Evolutionary conservation across 345 rosid genomes (phyloP), one percentile per base, ranked within the genome.

Genomic region (Hibiscus mutabilis): DNA sequence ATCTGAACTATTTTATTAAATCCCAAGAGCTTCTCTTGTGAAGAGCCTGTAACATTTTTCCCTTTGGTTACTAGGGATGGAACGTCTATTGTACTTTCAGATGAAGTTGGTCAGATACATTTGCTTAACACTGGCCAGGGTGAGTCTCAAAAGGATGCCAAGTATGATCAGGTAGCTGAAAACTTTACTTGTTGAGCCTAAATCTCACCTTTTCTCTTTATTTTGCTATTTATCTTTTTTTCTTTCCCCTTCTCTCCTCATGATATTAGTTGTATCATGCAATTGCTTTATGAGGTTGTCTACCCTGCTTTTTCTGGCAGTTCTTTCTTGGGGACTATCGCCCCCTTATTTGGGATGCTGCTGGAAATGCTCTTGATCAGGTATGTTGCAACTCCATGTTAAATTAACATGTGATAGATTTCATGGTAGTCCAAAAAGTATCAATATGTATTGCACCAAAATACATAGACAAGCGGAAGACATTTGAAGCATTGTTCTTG

Each of bases 291-390:
- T 73, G 68, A 47, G 65, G 64, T 77, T 64, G 57, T 66, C 60
- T 67, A 25, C 75, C 66, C 69, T 59, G 69, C 18, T 70, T 71
- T 67, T 40, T 71, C 31, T 74, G 71, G 69, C 86, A 95, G 99
- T 95, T 95, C 87, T 95, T 90, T 84, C 98, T 95, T 76, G 99
- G 99, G 74, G 99, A 95, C 78, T 95, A 95, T 82, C 96, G 99
- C 63, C 99, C 99, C 33, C 83, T 95, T 76, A 84, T 92, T 59
- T 89, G 90, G 71, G 98, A 95, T 81, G 46, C 87, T 77, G 71
- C 73, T 74, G 99, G 99, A 56, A 89, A 89, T 79, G 94, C 89
- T 76, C 87, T 92, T 78, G 99, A 95, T 83, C 97, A 95, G 98
- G 99, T 92, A 79, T 66, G 85, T 74, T 71, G 60, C 64, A 74